Evolutionary conservation across 441 rosid species (phyloP), one percentile per base, ranked within the genome.

Genomic region (Gossypium armourianum): DNA sequence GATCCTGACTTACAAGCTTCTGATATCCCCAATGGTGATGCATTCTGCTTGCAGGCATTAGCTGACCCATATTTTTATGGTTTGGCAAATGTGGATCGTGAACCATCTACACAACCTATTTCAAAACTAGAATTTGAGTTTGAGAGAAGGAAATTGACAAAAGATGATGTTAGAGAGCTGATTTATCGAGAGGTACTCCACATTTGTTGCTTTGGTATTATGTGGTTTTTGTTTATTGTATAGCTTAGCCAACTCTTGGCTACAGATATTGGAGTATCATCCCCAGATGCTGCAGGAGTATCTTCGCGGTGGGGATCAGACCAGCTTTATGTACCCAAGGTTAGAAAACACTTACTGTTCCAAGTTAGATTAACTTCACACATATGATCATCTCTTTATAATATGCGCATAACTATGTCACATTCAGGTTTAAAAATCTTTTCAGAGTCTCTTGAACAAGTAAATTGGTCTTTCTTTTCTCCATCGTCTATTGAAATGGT

Each of bases 251-350:
- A 72, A 74, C 53, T 56, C 7, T 68, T 32, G 52, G 47, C 75
- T 73, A 70, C 83, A 86, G 99, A 96, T 90, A 77, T 75, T 96
- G 72, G 99, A 96, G 79, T 96, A 96, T 77, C 99, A 96, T 88
- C 99, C 99, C 45, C 95, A 91, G 76, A 93, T 96, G 99, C 86
- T 93, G 69, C 88, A 96, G 77, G 99, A 96, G 74, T 88, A 91
- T 83, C 90, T 86, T 75, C 87, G 86, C 15, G 99, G 99, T 62
- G 97, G 97, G 67, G 98, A 93, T n/a, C 98, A 90, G 76, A 89
- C 92, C 67, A 93, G 96, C 84, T 96, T 96, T 81, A 85, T 96
- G 98, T 96, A 90, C 77, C 99, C 98, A 62, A 96, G 99, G 99
- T 91, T 52, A 54, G 83, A 16, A 49, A 20, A 28, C 53, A 40